Evolutionary conservation across 345 rosid genomes (phyloP).

Genomic region (Eucalyptus pumila): DNA sequence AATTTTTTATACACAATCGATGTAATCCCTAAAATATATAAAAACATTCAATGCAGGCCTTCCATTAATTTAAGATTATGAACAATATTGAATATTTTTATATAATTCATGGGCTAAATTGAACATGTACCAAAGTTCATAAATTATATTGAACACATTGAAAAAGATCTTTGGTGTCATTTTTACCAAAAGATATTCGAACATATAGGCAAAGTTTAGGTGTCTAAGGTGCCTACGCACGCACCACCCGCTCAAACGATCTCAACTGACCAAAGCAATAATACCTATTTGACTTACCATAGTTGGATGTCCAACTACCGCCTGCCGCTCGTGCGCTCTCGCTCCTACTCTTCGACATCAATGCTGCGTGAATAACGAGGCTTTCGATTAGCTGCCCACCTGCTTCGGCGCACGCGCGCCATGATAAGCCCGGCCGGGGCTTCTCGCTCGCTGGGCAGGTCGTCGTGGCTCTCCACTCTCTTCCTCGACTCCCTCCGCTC

Average conservation of each 20-base stretch:
- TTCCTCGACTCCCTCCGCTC: background rate
- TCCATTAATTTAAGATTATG: too few relatives aligned
- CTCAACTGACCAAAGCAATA: too few relatives aligned
- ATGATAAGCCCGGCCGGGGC: constrained; percentile 1
- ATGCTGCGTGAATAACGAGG: background rate
- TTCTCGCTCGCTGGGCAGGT: background rate
- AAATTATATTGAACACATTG: too few relatives aligned
- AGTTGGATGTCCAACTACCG: background rate
- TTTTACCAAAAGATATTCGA: too few relatives aligned
- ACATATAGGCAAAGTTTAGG: too few relatives aligned
- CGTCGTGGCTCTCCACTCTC: background rate
- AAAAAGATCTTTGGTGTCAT: too few relatives aligned
- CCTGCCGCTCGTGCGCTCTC: background rate
- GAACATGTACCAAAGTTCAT: too few relatives aligned
- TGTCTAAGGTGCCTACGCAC: too few relatives aligned
- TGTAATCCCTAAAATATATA: fast-evolving
- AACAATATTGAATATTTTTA: too few relatives aligned
- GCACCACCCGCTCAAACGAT: too few relatives aligned
- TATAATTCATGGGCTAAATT: too few relatives aligned
- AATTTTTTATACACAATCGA: too few relatives aligned
- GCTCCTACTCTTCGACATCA: background rate
- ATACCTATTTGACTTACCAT: background rate
- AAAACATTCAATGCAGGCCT: fast-evolving
- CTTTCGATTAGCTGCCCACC: background rate
- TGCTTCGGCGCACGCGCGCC: background rate